Percentiles rank a stretch among this genome's conserved stretches.
Conservation (phyloP, 2,329 filamentous ascomycete genomes). For the Ascochyta koolunga region DNA sequence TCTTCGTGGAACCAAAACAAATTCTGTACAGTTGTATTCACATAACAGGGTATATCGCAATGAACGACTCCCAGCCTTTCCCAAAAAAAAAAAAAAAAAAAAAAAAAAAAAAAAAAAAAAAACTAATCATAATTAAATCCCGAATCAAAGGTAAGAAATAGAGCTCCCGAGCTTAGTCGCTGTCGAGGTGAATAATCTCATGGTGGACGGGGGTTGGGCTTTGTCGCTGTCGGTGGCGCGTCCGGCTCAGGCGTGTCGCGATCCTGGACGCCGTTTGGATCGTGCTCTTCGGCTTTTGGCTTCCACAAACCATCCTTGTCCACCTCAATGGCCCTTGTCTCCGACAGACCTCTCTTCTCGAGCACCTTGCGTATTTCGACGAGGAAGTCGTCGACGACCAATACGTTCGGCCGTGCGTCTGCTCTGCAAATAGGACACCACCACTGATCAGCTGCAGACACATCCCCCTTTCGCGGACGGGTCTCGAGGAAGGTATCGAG, state of each 20-base stretch:
- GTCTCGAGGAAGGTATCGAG: constrained; percentile 75
- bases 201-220: background rate
- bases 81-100: no score
- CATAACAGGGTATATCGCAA: constrained; percentile 1
- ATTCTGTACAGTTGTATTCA: background rate
- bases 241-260: constrained; percentile 10
- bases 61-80: background rate
- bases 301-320: constrained; percentile 70
- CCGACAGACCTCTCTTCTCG: constrained; percentile 54
- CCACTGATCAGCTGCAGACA: constrained; percentile 71
- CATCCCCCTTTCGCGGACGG: constrained; percentile 29
- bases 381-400: constrained; percentile 79
- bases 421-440: constrained; percentile 81
- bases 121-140: background rate
- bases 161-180: background rate
- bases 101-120: no score
- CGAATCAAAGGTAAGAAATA: background rate
- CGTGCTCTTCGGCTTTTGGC: constrained; percentile 48
- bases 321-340: constrained; percentile 67
- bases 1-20: background rate
- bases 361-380: constrained; percentile 65
- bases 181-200: constrained; percentile 11
- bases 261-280: constrained; percentile 22
- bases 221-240: background rate
- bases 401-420: constrained; percentile 75